Evolutionary conservation across 2,329 filamentous ascomycete genomes (phyloP), one percentile per base, ranked within the genome.

Genomic region (Fusarium domesticum): DNA sequence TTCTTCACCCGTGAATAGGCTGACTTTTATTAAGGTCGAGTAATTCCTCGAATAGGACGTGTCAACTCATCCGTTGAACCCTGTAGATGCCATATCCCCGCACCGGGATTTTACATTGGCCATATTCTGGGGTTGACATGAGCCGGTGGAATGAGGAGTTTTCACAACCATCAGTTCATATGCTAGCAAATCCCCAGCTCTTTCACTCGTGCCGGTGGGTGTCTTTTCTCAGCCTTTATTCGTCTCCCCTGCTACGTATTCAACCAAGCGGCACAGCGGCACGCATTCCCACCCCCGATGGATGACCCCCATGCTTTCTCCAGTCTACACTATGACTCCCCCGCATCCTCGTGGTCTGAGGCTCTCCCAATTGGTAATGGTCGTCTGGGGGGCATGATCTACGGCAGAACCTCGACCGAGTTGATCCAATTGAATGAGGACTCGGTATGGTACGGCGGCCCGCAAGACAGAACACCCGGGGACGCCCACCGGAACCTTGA

Each of bases 281-380:
- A 39, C 42, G 42, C 30, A 18, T 11, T 39, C 35, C 41, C 41
- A 38, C 19, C 7, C 6, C 41, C 19, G 14, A 54, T 55, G 42
- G 30, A 43, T 7, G 18, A 36, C 3, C 3, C 15, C 8, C 23
- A 28, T 28, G 8, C 23, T 28, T 12, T 12, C 23, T 28, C 23
- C 4, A 28, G 23, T 7, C 45, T 60, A 23, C 56, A 60, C 41
- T 60, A 60, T 38, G 33, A 19, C 39, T 20, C 40, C 37, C 58
- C 60, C 43, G 60, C 60, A 42, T 47, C 46, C 6, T 44, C 50
- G 14, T 63, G 58, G 57, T 35, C 52, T 28, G 51, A 62, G 40
- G 70, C 74, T 12, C 60, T 76, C 1, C 74, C 74, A 2, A 65
- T 77, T 42, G 74, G 74, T 3, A 77, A 77, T 51, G 74, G 75